Conservation (phyloP, 208 protist species). For the Angomonas deanei region DNA sequence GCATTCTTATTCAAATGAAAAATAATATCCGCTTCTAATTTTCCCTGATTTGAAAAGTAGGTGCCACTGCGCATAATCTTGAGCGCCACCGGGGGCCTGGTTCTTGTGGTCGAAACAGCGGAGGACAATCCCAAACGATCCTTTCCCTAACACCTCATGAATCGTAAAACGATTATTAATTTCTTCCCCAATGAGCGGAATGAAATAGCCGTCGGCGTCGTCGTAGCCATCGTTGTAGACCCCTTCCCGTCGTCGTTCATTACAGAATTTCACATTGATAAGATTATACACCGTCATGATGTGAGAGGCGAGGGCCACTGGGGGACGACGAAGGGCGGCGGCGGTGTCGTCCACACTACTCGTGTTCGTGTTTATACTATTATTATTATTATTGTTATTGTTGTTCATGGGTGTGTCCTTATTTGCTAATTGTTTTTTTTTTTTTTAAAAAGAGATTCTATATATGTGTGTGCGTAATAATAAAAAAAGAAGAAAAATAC, state of each 20-base stretch:
- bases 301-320: slow-evolving; percentile 35
- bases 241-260: slow-evolving; percentile 25
- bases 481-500: slow-evolving; percentile 17
- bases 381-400: slow-evolving; percentile 9
- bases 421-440: not conserved
- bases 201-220: slow-evolving; percentile 77
- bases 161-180: slow-evolving; percentile 80
- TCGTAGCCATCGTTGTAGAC: slow-evolving; percentile 50
- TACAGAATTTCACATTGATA: slow-evolving; percentile 74
- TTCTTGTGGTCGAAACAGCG: slow-evolving; percentile 72
- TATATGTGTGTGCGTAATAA: slow-evolving; percentile 2
- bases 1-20: slow-evolving; percentile 62
- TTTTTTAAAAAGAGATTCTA: slow-evolving; percentile 3
- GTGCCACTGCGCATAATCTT: slow-evolving; percentile 83
- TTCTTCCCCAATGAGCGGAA: slow-evolving; percentile 58
- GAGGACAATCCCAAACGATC: slow-evolving; percentile 86
- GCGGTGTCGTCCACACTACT: slow-evolving; percentile 9
- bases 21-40: slow-evolving; percentile 83
- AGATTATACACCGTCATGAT: slow-evolving; percentile 56
- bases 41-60: slow-evolving; percentile 79
- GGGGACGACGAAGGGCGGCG: slow-evolving; percentile 23
- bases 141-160: slow-evolving; percentile 76
- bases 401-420: not conserved
- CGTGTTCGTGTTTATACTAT: not conserved
- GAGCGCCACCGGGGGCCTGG: slow-evolving; percentile 65